Evolutionary conservation across 2,329 filamentous ascomycete genomes (phyloP).

Genomic region (Malbranchea cinnamomea): DNA sequence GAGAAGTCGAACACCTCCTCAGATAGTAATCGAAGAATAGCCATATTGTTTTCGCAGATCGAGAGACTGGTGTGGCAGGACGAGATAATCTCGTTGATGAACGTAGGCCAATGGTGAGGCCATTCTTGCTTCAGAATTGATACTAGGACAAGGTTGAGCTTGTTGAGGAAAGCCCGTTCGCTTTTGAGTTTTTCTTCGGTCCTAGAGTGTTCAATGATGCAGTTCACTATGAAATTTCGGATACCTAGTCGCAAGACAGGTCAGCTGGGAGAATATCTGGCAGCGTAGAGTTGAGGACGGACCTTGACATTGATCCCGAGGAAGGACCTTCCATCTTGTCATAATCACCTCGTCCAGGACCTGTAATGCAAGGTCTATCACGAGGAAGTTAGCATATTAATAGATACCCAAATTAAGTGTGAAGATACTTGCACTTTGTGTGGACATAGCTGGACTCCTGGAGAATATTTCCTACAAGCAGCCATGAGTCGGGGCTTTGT

Average conservation of each 20-base stretch:
- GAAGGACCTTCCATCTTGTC: slow-evolving; percentile 97
- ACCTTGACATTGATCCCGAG: slow-evolving; percentile 91
- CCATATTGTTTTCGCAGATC: slow-evolving; percentile 99
- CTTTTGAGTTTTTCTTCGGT: slow-evolving; percentile 74
- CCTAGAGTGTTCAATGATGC: slow-evolving; percentile 87
- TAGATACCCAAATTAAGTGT: background rate
- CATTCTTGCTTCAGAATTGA: slow-evolving; percentile 98
- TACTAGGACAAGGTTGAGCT: slow-evolving; percentile 92
- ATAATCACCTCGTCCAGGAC: slow-evolving; percentile 97
- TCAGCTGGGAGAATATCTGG: slow-evolving; percentile 2
- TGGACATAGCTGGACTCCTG: slow-evolving; percentile 85
- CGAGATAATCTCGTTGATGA: slow-evolving; percentile 98
- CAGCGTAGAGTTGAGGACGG: slow-evolving; percentile 14
- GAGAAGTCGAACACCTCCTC: slow-evolving; percentile 99
- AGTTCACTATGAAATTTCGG: slow-evolving; percentile 96
- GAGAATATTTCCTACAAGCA: slow-evolving; percentile 92
- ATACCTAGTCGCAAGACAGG: slow-evolving; percentile 48
- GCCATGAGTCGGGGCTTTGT: slow-evolving; percentile 95
- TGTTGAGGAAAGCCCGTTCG: slow-evolving; percentile 87
- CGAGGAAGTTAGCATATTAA: slow-evolving; percentile 12
- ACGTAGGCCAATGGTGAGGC: slow-evolving; percentile 99
- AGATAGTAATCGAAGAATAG: slow-evolving; percentile 82
- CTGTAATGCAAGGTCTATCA: slow-evolving; percentile 73
- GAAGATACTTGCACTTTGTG: slow-evolving; percentile 66
- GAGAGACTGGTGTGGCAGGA: slow-evolving; percentile 90